Evolutionary conservation across 768 basidiomycete genomes (phyloP), one percentile per base, ranked within the genome.

Genomic region (Tricholoma matsutake): DNA sequence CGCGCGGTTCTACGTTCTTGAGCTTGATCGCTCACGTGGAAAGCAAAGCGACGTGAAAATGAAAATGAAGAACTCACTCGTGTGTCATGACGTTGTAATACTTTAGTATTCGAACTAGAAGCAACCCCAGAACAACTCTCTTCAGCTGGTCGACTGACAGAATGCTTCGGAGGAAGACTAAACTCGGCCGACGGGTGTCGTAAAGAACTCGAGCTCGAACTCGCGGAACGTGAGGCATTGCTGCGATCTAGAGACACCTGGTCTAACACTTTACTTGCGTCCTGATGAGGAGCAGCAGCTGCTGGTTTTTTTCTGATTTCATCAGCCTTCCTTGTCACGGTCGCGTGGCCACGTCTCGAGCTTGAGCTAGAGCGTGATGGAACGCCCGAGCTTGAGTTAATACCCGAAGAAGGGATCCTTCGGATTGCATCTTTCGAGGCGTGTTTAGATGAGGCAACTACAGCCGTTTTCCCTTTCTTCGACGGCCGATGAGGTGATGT

Each of bases 391-490:
- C 56, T 61, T 49, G 61, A 63, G 61, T 11, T 58, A 56, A 43
- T 37, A 20, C 31, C 29, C 11, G 60, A 41, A 61, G 60, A 41
- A 61, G 41, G 54, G 14, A 25, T 37, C 4, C 16, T 9, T 41
- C 53, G 47, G 31, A 41, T 54, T 28, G 54, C n/a, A n/a, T 22
- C 34, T 45, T n/a, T 31, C 16, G 7, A 9, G 9, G 8, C 8
- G 9, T 32, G 16, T 10, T 53, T 18, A 9, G 29, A 31, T 53
- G 31, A 28, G 25, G 29, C 37, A 28, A 1, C 32, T 5, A 16
- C 58, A 54, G 43, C 66, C 64, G 20, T 37, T 47, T 74, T 77
- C 35, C 71, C 72, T 65, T 69, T 75, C 61, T 78, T 53, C 29
- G 51, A 53, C 5, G 7, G 16, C 4, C 47, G 57, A 32, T 43